These are phyloP conservation scores for Parmales sp. DNA, from an alignment of 108 stramenopile genomes.

Conservation along the genomic window DNA sequence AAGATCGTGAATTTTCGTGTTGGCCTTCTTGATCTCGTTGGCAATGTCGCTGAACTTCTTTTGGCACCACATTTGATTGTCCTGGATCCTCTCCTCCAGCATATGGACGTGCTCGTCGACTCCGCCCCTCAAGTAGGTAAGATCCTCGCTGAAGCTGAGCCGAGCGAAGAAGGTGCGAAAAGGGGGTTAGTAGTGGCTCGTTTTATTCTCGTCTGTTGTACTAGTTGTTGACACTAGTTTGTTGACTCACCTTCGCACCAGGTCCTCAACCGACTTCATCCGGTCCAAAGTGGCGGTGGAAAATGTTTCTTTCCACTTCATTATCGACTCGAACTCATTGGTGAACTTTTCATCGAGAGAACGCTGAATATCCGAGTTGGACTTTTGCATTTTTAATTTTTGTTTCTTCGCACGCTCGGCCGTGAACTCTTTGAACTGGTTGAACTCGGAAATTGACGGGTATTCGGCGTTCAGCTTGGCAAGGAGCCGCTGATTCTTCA, in stretches of 20 bases:
- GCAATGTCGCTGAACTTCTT: constrained; percentile 1
- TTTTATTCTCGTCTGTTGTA: no score
- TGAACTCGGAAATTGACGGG: background rate
- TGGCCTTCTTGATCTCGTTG: constrained; percentile 8
- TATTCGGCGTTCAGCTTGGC: background rate
- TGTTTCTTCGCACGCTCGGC: background rate
- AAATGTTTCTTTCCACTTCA: constrained; percentile 6
- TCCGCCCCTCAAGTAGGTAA: background rate
- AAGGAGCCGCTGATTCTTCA: constrained; percentile 1
- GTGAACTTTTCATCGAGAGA: constrained; percentile 4
- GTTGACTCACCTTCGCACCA: no score
- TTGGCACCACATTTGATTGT: constrained; percentile 4
- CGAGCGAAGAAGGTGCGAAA: no score
- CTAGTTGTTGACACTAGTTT: no score
- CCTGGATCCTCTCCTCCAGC: constrained; percentile 6
- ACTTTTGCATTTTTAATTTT: background rate
- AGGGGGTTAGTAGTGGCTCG: no score
- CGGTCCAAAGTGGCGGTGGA: background rate
- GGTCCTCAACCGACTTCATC: constrained; percentile 1
- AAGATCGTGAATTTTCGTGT: background rate
- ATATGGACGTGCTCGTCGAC: constrained; percentile 8
- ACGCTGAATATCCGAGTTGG: background rate
- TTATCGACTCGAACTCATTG: background rate
- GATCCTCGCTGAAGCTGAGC: background rate
- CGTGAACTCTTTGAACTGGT: constrained; percentile 5